phyloP scores from a whole-genome alignment of 441 rosid species.

The Euphorbia corollata region DNA sequence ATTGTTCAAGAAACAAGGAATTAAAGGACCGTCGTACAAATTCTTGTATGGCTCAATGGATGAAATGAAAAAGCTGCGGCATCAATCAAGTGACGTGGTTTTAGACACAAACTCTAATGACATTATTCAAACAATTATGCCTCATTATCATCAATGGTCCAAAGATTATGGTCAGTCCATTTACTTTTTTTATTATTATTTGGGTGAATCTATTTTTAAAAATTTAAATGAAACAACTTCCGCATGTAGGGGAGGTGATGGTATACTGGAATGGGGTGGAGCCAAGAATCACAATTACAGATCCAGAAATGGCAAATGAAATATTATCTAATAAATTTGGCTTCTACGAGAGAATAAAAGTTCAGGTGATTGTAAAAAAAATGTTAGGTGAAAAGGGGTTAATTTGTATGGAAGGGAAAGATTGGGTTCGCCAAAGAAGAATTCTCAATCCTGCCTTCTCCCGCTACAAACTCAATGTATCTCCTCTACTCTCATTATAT shows the following conservation, averaged over 20 bases:
- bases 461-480: constrained; percentile 32
- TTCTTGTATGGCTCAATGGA: constrained; percentile 26
- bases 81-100: constrained; percentile 4
- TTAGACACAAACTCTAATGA: constrained; percentile 28
- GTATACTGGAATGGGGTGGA: neutral
- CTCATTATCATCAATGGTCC: constrained; percentile 24
- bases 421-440: constrained; percentile 41
- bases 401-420: constrained; percentile 20
- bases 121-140: constrained; percentile 17
- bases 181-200: too few relatives aligned
- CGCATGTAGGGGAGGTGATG: neutral
- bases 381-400: constrained; percentile 3
- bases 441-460: constrained; percentile 40
- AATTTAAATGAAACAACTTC: too few relatives aligned
- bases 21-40: constrained; percentile 23
- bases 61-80: constrained; percentile 18
- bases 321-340: constrained; percentile 15
- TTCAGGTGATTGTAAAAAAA: neutral
- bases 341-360: neutral
- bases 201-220: too few relatives aligned
- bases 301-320: constrained; percentile 13
- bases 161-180: constrained; percentile 24
- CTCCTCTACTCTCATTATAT: too few relatives aligned
- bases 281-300: neutral
- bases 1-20: constrained; percentile 25